Base-by-base conservation (phyloP, 176 grass and related monocot species). In the Oryza glaberrima region DNA sequence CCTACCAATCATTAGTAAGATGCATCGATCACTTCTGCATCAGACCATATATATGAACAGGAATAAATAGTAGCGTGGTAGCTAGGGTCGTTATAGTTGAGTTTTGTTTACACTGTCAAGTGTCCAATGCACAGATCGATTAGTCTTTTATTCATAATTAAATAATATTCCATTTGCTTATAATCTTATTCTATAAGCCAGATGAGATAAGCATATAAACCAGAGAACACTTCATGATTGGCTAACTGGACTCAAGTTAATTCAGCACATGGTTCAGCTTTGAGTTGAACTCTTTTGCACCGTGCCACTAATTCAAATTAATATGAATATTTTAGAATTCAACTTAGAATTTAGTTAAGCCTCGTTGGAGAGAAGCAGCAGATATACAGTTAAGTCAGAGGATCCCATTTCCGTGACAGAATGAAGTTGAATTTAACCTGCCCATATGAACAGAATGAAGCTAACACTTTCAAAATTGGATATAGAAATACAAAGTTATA, bases 1-100 rank as follows among this genome's bases (percentile, higher is more conserved):
- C 56, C 56, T 58, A 13, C 51, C 9, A 73, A 63, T 63, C 9
- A 63, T 63, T 23, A 9, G n/a, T 23, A 23, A 23, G 20, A 63
- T 63, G 58, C 19, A 23, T 63, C 58, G 58, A 61, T 51, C 77
- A 34, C 25, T 80, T 68, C 44, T 80, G 44, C 10, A 51, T 30
- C 20, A 35, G 44, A 51, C 63, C 19, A 68, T 19, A 77, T 11
- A 77, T 61, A 35, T 80, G 43, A 48, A 79, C 40, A 54, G 22
- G 23, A 19, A 35, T 20, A 35, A 20, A 32, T 44, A 73, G 41
- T 10, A 74, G 48, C 17, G 7, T 22, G 9, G 6, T 60, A n/a
- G 58, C 8, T 61, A 58, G 54, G 54, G 19, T 63, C 58, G 20
- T 63, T 63, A 63, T 63, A 23, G 19, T 63, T 63, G 58, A 63